Base-by-base conservation (phyloP, 257 asterid genomes). In the Lycium ferocissimum region DNA sequence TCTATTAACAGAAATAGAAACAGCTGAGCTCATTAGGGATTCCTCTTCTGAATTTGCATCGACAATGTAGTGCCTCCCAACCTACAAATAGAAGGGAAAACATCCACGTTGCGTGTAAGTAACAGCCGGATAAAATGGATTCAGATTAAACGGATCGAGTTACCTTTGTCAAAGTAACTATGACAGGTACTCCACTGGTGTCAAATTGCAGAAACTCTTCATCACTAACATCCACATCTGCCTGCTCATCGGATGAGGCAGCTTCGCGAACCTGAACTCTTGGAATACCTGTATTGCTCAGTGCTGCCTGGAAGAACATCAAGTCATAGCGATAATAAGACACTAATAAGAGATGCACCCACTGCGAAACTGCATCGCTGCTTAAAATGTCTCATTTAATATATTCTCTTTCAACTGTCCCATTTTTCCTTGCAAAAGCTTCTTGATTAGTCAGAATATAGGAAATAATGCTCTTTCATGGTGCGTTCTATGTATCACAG, bases 21-120 rank as follows among this genome's bases (percentile, higher is more conserved):
- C 84, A 57, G 99, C 98, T 0, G 97, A 96, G 85, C 96, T 94
- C 98, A 96, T 96, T 81, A 93, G 95, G 80, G 99, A 92, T 86
- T 96, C 99, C 91, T 96, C 99, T 90, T 94, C 98, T 26, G 91
- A 87, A 57, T 97, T 96, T 65, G 98, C 99, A 85, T 96, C 99
- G 4, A 90, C 98, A 26, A 93, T 92, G 67, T 92, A 93, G 88
- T 93, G 95, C 91, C 89, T 90, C 80, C 96, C 99, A 33, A 94
- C 95, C 99, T 93, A 84, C 89, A 87, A 83, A 58, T 37, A 12
- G 33, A 33, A 33, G 14, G 65, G 47, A 78, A 51, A 53, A 26
- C 1, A 26, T 26, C 22, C 20, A 51, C 9, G 45, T 33, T 53
- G 17, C 3, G 13, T 76, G 47, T 8, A 51, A 70, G 33, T 7